Evolutionary conservation across 2,329 filamentous ascomycete species (phyloP), one percentile per base, ranked within the genome.

Genomic region (Cadophora sp.): DNA sequence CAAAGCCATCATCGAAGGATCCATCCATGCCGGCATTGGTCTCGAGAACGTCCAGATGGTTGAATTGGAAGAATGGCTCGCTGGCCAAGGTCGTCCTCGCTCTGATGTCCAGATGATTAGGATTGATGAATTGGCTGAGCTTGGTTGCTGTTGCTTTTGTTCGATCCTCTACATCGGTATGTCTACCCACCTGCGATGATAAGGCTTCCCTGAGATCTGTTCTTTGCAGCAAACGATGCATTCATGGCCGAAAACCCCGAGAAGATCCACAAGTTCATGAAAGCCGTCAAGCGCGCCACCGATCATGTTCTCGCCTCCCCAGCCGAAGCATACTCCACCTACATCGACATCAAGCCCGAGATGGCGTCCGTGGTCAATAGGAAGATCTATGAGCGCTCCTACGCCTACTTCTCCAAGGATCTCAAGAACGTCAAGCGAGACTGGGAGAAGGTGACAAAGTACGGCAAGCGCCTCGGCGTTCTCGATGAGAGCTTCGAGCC

Each of bases 21-120:
- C 85, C 48, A 92, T 93, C 73, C 89, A 93, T 76, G 91, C 91
- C 22, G 91, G 91, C 43, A 88, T 92, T 75, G 91, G 91, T 22
- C 87, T 94, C 5, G 91, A 93, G 79, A 94, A 94, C 76, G 91
- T 93, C 7, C 91, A 94, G 79, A 93, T 93, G 91, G 91, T 93
- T 53, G 91, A 93, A 80, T 84, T 94, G 1, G 91, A 91, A 78
- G 90, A 92, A 76, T 93, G 91, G 91, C 88, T 93, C 24, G 84
- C 83, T 0, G 70, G 77, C 0, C 89, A 92, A 77, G 84, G 84
- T 73, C 89, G 90, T 0, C 85, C 87, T 68, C 86, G 85, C 77
- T 81, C 82, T 16, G 91, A 93, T 71, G 91, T 93, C 8, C 89
- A 92, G 80, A 93, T 94, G 91, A 86, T 94, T 22, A 89, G 91